Conservation (phyloP, 2,329 filamentous ascomycete species). For the Escovopsis weberi region DNA sequence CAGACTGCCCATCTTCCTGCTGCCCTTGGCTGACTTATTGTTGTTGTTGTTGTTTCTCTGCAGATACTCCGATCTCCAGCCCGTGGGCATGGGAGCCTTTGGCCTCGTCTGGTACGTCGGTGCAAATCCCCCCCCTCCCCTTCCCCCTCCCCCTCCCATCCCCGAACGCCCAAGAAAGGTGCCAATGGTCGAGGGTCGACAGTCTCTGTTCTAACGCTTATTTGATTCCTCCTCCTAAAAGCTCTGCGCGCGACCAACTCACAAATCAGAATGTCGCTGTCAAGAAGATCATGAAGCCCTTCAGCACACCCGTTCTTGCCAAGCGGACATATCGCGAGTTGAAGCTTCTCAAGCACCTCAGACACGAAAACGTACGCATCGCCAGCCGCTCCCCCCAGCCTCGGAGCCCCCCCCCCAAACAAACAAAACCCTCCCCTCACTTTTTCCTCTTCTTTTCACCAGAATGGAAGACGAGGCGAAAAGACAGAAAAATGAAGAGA, state of each 20-base stretch:
- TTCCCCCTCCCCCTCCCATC: too few species aligned
- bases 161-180: too few species aligned
- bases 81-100: slow-evolving; percentile 98
- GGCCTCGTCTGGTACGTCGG: slow-evolving; percentile 98
- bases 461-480: too few species aligned
- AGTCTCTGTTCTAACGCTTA: slow-evolving; percentile 1
- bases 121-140: too few species aligned
- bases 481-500: too few species aligned
- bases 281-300: slow-evolving; percentile 99
- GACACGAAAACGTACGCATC: slow-evolving; percentile 74
- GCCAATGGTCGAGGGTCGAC: too few species aligned
- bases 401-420: not conserved
- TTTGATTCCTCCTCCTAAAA: slow-evolving; percentile 22
- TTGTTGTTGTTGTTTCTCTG: too few species aligned
- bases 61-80: slow-evolving; percentile 95
- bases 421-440: too few species aligned
- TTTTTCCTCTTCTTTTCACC: too few species aligned
- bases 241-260: slow-evolving; percentile 94
- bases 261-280: slow-evolving; percentile 93
- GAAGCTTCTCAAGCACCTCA: slow-evolving; percentile 91
- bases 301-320: slow-evolving; percentile 95
- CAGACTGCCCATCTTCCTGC: too few species aligned
- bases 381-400: too few species aligned
- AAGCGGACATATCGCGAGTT: slow-evolving; percentile 97
- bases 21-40: too few species aligned